These are phyloP conservation scores for Verticillium nonalfalfae DNA, from an alignment of 2,329 filamentous ascomycete species.

Conservation along the genomic window DNA sequence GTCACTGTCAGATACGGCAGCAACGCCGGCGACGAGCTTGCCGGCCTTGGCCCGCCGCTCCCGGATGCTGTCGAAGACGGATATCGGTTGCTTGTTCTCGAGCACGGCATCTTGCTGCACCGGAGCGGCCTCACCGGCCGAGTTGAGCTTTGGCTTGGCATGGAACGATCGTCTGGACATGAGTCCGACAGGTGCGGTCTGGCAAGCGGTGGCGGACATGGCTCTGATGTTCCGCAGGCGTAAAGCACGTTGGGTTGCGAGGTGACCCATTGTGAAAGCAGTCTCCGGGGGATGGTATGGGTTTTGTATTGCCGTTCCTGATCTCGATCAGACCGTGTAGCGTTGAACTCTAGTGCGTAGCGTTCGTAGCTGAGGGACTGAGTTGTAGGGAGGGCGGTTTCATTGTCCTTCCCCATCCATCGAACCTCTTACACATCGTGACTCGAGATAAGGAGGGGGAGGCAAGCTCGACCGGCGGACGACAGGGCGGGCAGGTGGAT, in stretches of 20 bases:
- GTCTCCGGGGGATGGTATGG: background rate
- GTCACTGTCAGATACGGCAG: constrained; percentile 70
- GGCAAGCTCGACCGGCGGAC: background rate
- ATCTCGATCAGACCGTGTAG: background rate
- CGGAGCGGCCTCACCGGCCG: constrained; percentile 11
- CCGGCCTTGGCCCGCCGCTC: constrained; percentile 65
- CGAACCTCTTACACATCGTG: background rate
- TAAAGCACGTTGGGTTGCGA: constrained; percentile 4
- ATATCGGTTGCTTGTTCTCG: constrained; percentile 8
- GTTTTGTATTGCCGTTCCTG: background rate
- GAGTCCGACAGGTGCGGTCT: background rate
- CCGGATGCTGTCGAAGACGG: constrained; percentile 53
- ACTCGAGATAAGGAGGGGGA: background rate
- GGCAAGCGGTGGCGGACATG: background rate
- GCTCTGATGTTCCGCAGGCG: constrained; percentile 5
- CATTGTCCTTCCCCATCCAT: background rate
- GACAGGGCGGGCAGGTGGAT: background rate
- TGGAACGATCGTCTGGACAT: constrained; percentile 3
- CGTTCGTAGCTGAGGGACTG: background rate
- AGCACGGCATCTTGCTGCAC: constrained; percentile 8
- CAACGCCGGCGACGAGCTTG: constrained; percentile 66
- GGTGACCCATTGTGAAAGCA: background rate
- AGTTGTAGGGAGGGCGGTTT: background rate
- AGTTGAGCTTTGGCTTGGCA: constrained; percentile 6
- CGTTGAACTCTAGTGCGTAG: background rate